phyloP scores from a whole-genome alignment of 1,284 basidiomycete species.

The Rhodotorula sp. region DNA sequence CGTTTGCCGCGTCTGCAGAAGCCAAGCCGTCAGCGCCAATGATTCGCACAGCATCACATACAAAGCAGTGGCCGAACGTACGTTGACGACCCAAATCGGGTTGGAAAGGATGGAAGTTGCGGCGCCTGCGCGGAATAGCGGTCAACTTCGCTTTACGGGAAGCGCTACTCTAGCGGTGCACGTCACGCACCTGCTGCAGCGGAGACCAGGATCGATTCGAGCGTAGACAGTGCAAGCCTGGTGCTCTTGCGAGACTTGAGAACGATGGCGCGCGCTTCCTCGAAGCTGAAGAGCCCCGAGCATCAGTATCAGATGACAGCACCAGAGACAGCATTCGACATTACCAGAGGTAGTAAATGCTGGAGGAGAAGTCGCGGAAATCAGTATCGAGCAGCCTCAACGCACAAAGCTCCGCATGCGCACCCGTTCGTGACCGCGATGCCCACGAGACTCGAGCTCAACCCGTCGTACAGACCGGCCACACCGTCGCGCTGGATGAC shows the following conservation, averaged over 20 bases:
- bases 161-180: background rate
- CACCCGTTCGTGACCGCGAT: conserved; percentile 92
- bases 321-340: background rate
- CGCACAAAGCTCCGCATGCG: conserved; percentile 48
- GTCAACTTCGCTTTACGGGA: too few relatives aligned
- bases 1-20: conserved; percentile 67
- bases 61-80: background rate
- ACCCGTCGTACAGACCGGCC: conserved; percentile 80
- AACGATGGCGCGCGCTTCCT: conserved; percentile 40
- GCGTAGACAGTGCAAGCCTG: conserved; percentile 66
- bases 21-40: background rate
- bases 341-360: conserved; percentile 73
- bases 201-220: conserved; percentile 87
- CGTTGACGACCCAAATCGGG: conserved; percentile 72
- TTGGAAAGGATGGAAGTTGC: conserved; percentile 89
- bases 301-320: background rate
- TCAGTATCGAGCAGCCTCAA: conserved; percentile 2
- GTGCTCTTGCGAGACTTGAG: conserved; percentile 33
- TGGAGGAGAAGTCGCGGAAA: conserved; percentile 46
- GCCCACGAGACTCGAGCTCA: conserved; percentile 82
- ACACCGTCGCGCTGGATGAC: conserved; percentile 77
- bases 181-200: conserved; percentile 72
- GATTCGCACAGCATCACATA: too few relatives aligned
- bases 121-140: conserved; percentile 60
- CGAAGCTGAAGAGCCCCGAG: conserved; percentile 19